Conservation (phyloP, 2,329 filamentous ascomycete species). For the Furcasterigmium sp. region DNA sequence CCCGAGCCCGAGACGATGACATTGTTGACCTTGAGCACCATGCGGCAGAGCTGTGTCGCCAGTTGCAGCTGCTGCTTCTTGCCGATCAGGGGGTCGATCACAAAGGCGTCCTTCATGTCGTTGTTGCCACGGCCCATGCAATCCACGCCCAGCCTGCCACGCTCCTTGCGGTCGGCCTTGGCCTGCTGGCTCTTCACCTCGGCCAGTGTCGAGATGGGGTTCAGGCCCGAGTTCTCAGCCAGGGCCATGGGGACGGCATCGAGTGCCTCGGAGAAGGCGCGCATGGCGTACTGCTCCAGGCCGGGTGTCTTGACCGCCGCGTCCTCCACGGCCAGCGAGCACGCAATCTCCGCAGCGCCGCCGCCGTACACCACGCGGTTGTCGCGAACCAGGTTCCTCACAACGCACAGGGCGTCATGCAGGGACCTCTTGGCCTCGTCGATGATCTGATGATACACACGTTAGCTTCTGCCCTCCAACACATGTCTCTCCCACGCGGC, state of each 20-base stretch:
- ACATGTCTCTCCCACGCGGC: conserved; percentile 17
- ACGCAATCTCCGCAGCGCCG: conserved; percentile 94
- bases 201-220: conserved; percentile 91
- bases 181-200: conserved; percentile 95
- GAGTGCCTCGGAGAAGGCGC: conserved; percentile 91
- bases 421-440: conserved; percentile 97
- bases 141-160: conserved; percentile 79
- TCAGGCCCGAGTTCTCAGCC: conserved; percentile 94
- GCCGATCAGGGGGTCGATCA: conserved; percentile 96
- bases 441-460: conserved; percentile 65
- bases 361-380: conserved; percentile 97
- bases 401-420: conserved; percentile 95
- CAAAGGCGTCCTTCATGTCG: conserved; percentile 96
- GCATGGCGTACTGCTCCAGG: conserved; percentile 99
- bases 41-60: conserved; percentile 93
- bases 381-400: conserved; percentile 91
- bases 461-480: not conserved
- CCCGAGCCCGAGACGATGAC: conserved; percentile 87
- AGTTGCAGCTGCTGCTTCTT: conserved; percentile 96
- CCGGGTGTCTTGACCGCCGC: conserved; percentile 91
- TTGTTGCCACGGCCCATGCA: conserved; percentile 96
- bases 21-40: conserved; percentile 97
- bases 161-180: conserved; percentile 45
- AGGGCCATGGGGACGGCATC: conserved; percentile 93
- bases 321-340: conserved; percentile 92